phyloP scores from a whole-genome alignment of 2,329 filamentous ascomycete genomes.

The Diaporthe ilicicola region DNA sequence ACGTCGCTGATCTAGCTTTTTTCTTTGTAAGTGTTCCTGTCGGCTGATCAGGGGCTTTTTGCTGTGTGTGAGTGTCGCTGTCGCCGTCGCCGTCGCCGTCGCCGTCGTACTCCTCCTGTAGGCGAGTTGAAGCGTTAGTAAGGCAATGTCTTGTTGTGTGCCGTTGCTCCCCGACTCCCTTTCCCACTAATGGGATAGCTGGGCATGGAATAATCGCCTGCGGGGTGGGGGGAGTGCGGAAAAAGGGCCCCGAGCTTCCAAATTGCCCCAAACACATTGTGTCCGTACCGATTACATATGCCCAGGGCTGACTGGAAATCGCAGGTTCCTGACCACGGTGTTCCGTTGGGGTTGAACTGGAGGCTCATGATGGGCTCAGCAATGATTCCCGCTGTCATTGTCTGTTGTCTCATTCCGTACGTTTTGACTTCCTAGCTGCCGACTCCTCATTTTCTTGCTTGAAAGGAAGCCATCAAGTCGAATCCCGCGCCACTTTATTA shows the following conservation, averaged over 20 bases:
- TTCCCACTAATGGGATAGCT: too few species aligned
- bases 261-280: too few species aligned
- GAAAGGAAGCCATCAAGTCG: too few species aligned
- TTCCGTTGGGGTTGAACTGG: constrained; percentile 68
- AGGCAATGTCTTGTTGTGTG: too few species aligned
- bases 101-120: too few species aligned
- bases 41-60: too few species aligned
- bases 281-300: not conserved
- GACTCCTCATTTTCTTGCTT: not conserved
- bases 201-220: too few species aligned
- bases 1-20: constrained; percentile 68
- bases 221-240: too few species aligned
- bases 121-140: not conserved
- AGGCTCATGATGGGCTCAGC: constrained; percentile 75
- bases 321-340: constrained; percentile 54
- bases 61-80: too few species aligned
- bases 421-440: not conserved
- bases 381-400: constrained; percentile 67
- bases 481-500: not conserved
- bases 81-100: too few species aligned
- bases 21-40: constrained; percentile 52
- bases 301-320: not conserved
- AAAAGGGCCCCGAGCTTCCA: too few species aligned
- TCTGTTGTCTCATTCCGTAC: constrained; percentile 60
- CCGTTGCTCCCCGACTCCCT: too few species aligned